These are phyloP conservation scores for Chlamydomonas applanata DNA, from an alignment of 139 green algal genomes.

Conservation along the genomic window DNA sequence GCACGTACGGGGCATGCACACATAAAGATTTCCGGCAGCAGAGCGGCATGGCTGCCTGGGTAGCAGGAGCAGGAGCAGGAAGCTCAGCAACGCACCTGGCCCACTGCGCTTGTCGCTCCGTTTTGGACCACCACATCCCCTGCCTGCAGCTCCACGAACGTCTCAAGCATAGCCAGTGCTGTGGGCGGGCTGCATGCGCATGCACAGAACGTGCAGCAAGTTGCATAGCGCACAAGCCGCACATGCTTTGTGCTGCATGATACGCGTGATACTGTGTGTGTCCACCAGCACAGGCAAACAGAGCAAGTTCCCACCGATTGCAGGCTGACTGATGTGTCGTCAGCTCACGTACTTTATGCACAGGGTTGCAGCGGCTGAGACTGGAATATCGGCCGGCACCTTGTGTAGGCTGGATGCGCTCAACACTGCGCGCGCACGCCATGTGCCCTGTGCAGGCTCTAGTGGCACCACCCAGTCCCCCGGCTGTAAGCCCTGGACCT, in stretches of 20 bases:
- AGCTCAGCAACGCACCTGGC: conserved; percentile 51
- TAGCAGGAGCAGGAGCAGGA: not conserved
- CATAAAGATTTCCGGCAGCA: not conserved
- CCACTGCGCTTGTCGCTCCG: conserved; percentile 80
- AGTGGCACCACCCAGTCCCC: conserved; percentile 79
- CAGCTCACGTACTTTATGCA: conserved; percentile 65
- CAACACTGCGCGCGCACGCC: conserved; percentile 54
- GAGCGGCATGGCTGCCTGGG: not conserved
- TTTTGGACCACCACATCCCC: conserved; percentile 93
- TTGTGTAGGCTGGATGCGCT: conserved; percentile 41
- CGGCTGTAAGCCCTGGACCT: conserved; percentile 54
- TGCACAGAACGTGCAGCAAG: not conserved
- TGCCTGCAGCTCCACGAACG: conserved; percentile 72
- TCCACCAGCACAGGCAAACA: no score
- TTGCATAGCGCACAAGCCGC: not conserved
- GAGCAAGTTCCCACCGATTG: not conserved
- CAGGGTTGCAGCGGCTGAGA: conserved; percentile 61
- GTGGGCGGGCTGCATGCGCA: conserved; percentile 68
- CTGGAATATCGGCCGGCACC: conserved; percentile 47
- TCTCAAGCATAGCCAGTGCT: conserved; percentile 77
- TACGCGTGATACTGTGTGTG: no score
- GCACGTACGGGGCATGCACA: not conserved
- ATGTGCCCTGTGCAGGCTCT: conserved; percentile 67
- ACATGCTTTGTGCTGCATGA: no score
- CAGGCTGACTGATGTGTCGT: not conserved